phyloP scores from a whole-genome alignment of 2,329 filamentous ascomycete genomes.

The Penicillium sp. region DNA sequence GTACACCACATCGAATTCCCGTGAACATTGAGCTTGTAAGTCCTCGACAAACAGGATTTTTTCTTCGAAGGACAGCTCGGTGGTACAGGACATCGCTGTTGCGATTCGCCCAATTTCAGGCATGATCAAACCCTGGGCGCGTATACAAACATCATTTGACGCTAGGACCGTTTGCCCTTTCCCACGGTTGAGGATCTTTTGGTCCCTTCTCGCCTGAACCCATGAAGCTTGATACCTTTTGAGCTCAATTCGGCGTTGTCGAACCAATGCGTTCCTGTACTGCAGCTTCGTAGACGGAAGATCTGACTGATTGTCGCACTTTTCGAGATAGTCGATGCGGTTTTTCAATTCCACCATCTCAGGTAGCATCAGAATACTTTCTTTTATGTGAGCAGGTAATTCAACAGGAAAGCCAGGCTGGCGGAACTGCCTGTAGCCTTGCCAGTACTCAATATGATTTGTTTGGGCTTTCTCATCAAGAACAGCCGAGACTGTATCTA shows the following conservation, averaged over 20 bases:
- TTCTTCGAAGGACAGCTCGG: slow-evolving; percentile 16
- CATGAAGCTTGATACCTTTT: slow-evolving; percentile 13
- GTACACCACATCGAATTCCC: slow-evolving; percentile 18
- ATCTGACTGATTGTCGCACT: neutral
- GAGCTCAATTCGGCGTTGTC: slow-evolving; percentile 8
- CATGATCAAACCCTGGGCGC: slow-evolving; percentile 17
- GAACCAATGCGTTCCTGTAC: slow-evolving; percentile 14
- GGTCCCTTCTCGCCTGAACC: slow-evolving; percentile 13
- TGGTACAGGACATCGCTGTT: slow-evolving; percentile 9
- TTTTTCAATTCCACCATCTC: slow-evolving; percentile 11
- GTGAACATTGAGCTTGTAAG: slow-evolving; percentile 9
- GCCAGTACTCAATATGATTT: slow-evolving; percentile 16
- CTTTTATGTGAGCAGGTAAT: slow-evolving; percentile 13
- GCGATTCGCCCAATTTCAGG: slow-evolving; percentile 14
- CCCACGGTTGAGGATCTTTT: slow-evolving; percentile 17
- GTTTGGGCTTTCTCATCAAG: slow-evolving; percentile 15
- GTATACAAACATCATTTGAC: slow-evolving; percentile 12
- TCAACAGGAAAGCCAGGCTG: slow-evolving; percentile 11
- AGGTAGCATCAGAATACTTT: slow-evolving; percentile 11
- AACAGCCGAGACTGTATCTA: slow-evolving; percentile 20
- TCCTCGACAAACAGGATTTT: slow-evolving; percentile 17
- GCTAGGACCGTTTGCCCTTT: slow-evolving; percentile 6
- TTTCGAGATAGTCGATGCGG: slow-evolving; percentile 9
- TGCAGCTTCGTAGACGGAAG: slow-evolving; percentile 7
- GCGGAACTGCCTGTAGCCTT: slow-evolving; percentile 13